These are phyloP conservation scores for Candida freyschussii DNA, from an alignment of 1,139 yeast species.

Conservation along the genomic window DNA sequence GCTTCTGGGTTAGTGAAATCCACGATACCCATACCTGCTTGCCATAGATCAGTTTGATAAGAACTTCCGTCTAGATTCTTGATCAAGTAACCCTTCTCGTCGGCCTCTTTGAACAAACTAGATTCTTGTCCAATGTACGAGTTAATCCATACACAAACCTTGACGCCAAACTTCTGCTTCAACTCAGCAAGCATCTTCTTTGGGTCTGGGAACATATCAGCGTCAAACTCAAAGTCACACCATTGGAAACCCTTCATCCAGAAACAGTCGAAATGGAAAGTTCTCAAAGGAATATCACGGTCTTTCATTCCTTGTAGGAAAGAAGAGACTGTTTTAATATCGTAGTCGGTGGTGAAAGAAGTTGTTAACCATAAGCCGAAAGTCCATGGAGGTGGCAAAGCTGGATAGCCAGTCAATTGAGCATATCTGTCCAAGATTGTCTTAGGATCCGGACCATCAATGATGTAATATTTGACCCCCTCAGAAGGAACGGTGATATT, in stretches of 20 bases:
- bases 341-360: slow-evolving; percentile 22
- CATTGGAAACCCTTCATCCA: slow-evolving; percentile 24
- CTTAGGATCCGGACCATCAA: slow-evolving; percentile 21
- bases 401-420: slow-evolving; percentile 20
- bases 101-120: slow-evolving; percentile 15
- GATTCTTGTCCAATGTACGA: slow-evolving; percentile 21
- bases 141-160: slow-evolving; percentile 22
- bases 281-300: slow-evolving; percentile 19
- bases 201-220: slow-evolving; percentile 22
- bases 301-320: slow-evolving; percentile 22
- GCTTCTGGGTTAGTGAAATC: slow-evolving; percentile 22
- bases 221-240: slow-evolving; percentile 23
- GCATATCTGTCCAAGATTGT: slow-evolving; percentile 20
- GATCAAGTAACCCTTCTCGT: slow-evolving; percentile 17
- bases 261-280: slow-evolving; percentile 22
- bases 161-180: slow-evolving; percentile 16
- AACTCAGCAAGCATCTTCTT: slow-evolving; percentile 13
- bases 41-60: slow-evolving; percentile 21
- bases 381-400: slow-evolving; percentile 22
- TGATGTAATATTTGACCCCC: slow-evolving; percentile 20
- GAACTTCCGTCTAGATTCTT: slow-evolving; percentile 17
- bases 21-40: slow-evolving; percentile 22
- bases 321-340: slow-evolving; percentile 18
- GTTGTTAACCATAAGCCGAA: slow-evolving; percentile 22
- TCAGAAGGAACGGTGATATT: slow-evolving; percentile 18